Base-by-base conservation (phyloP, 768 basidiomycete genomes). In the Austroboletus festivus region DNA sequence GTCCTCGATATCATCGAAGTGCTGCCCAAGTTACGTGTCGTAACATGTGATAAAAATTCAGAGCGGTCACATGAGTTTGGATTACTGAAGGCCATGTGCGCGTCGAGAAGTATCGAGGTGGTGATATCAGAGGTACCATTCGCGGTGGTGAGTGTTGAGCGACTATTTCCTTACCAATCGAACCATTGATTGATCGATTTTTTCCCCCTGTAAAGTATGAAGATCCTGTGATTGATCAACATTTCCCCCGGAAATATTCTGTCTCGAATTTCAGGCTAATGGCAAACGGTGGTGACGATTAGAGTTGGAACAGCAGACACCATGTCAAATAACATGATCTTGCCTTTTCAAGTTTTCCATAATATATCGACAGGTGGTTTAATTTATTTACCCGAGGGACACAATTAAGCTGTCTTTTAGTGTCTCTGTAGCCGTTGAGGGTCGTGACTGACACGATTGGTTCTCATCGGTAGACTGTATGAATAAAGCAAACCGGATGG, bases 191-290 rank as follows among this genome's bases (percentile, higher is more conserved):
- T n/a, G n/a, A n/a, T n/a, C 33, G 13, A n/a, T n/a, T n/a, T n/a
- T n/a, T n/a, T n/a, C n/a, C n/a, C n/a, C n/a, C n/a, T n/a, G n/a
- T n/a, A n/a, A 52, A 75, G 73, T 54, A 54, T 16, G 72, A 75
- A 40, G 71, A 74, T 41, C 69, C 71, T 33, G 61, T 72, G 3
- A 50, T 57, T 4, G 55, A 66, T 18, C 42, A 44, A 8, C 56
- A 54, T 6, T 72, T 72, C 48, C 74, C 74, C 39, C 64, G 72
- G 3, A 53, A 63, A 15, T 63, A 60, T 30, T 71, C 69, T 1
- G 58, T 68, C 1, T 64, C 65, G 5, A 73, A 73, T 46, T 72
- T 74, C 47, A 53, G 51, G 38, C 42, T 61, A 38, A 75, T 71
- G 74, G 39, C 30, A n/a, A n/a, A n/a, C n/a, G n/a, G n/a, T n/a